A percentile compares a stretch with the other conserved stretches of the same genome.
Evolutionary conservation across 164 flowering plant species (phyloP).

Genomic region (Tetrastigma voinierianum): DNA sequence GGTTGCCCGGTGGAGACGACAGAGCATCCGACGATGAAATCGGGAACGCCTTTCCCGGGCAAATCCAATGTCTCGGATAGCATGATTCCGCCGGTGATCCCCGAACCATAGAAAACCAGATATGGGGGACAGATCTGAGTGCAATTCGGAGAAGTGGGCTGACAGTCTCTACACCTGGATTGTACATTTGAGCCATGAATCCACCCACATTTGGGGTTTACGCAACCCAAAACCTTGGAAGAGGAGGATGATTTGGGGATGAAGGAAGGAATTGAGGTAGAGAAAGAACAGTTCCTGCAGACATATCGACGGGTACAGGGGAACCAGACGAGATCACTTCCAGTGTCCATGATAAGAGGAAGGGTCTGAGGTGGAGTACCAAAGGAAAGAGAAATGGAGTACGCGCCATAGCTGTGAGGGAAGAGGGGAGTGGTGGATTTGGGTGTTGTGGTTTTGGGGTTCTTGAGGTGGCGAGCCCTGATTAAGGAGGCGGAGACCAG

Average conservation of each 20-base stretch:
- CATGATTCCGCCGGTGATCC: conserved; percentile 39
- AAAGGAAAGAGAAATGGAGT: conserved; percentile 40
- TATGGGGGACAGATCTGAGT: conserved; percentile 39
- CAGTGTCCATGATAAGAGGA: conserved; percentile 42
- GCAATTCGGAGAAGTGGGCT: conserved; percentile 15
- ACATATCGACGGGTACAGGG: conserved; percentile 49
- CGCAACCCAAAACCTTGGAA: conserved; percentile 39
- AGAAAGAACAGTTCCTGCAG: neutral
- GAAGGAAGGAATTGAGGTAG: conserved; percentile 34
- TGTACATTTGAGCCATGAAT: conserved; percentile 20
- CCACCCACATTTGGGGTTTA: conserved; percentile 41
- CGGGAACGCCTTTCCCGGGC: conserved; percentile 17
- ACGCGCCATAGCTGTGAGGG: conserved; percentile 46
- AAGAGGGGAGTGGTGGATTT: conserved; percentile 21
- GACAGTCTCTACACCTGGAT: conserved; percentile 25
- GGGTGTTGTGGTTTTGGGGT: conserved; percentile 15
- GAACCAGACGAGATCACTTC: conserved; percentile 50
- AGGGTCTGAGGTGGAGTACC: conserved; percentile 44
- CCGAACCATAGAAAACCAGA: conserved; percentile 40
- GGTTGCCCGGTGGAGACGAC: conserved; percentile 42
- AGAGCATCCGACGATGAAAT: conserved; percentile 53
- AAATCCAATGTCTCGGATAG: conserved; percentile 35
- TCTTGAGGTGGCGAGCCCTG: conserved; percentile 43
- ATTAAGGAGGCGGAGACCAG: conserved; percentile 30
- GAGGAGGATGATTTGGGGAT: conserved; percentile 44